Conservation (phyloP, 2,329 filamentous ascomycete species). For the Phialocephala sp. region DNA sequence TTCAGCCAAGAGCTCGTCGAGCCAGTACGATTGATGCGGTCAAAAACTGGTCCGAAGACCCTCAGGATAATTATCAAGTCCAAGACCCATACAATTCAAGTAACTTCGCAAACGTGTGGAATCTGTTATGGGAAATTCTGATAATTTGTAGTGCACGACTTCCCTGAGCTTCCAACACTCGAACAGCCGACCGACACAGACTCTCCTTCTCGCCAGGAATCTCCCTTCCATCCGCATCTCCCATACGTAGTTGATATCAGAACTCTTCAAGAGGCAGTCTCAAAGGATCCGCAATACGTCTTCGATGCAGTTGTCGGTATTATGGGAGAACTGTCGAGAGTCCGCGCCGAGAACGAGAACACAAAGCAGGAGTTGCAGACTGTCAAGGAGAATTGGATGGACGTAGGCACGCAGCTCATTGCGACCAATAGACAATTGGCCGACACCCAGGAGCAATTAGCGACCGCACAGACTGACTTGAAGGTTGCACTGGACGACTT, state of each 20-base stretch:
- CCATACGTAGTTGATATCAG: background rate
- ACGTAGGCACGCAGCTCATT: background rate
- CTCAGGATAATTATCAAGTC: background rate
- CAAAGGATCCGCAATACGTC: background rate
- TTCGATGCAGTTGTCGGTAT: background rate
- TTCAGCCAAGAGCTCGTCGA: background rate
- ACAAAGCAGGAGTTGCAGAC: background rate
- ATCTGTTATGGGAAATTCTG: background rate
- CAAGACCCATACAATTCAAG: background rate
- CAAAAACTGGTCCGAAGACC: background rate
- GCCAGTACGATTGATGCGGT: background rate
- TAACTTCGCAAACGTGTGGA: background rate
- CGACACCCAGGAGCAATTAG: background rate
- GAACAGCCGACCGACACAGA: background rate
- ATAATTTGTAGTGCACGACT: background rate
- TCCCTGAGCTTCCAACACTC: background rate
- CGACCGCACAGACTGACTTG: background rate
- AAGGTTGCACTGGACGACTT: background rate
- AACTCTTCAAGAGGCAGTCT: background rate
- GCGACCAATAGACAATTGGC: background rate
- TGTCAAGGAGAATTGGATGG: conserved; percentile 3
- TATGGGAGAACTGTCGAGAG: background rate
- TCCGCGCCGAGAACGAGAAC: background rate
- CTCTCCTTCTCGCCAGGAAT: background rate
- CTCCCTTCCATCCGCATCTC: background rate